phyloP scores from a whole-genome alignment of 257 asterid genomes.

The Linderniella brevidens region DNA sequence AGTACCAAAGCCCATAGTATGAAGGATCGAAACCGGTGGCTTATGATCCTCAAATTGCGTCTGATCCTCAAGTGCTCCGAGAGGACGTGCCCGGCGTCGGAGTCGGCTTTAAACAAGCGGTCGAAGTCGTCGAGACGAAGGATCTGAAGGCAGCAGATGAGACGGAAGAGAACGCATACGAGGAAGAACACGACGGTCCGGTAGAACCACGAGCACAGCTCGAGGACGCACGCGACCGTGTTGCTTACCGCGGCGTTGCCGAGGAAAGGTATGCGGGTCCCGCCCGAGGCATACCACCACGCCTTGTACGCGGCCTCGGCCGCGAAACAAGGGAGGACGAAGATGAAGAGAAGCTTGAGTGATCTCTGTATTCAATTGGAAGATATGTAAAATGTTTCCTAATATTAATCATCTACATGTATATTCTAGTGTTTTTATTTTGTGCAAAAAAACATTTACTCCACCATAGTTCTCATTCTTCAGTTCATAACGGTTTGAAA shows the following conservation, averaged over 20 bases:
- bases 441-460: no score
- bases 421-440: no score
- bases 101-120: conserved; percentile 45
- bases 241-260: conserved; percentile 69
- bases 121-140: conserved; percentile 83
- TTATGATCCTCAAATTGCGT: conserved; percentile 65
- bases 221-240: conserved; percentile 60
- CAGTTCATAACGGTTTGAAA: no score
- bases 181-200: conserved; percentile 75
- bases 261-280: conserved; percentile 65
- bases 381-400: no score
- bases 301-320: conserved; percentile 65
- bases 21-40: conserved; percentile 73
- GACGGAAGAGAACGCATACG: conserved; percentile 76
- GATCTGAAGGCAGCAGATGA: conserved; percentile 79
- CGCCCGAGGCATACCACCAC: conserved; percentile 91
- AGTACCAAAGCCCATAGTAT: conserved; percentile 48
- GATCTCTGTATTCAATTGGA: conserved; percentile 45
- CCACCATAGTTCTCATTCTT: no score
- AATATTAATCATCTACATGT: no score
- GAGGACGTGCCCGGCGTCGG: conserved; percentile 62
- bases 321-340: conserved; percentile 75
- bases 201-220: conserved; percentile 87
- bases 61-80: conserved; percentile 76
- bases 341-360: conserved; percentile 49